Conservation (phyloP, 2,329 filamentous ascomycete species). For the Plectosphaerella cucumerina region DNA sequence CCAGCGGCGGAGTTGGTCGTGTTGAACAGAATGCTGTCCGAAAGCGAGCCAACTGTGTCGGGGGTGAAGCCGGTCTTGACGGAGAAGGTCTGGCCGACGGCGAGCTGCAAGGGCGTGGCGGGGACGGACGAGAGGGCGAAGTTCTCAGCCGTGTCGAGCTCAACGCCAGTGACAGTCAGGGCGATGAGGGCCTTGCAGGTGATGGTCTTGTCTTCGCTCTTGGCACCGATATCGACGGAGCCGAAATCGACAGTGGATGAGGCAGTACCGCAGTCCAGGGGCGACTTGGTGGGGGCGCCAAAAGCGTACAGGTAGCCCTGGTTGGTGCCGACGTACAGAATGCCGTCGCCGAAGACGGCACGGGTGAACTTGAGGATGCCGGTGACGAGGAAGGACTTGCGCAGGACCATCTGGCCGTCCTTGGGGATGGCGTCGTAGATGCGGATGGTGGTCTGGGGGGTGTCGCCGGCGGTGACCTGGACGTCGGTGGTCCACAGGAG, state of each 20-base stretch:
- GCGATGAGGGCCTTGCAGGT: slow-evolving; percentile 43
- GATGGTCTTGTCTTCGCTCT: slow-evolving; percentile 22
- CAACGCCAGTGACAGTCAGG: slow-evolving; percentile 34
- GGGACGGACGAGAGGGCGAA: slow-evolving; percentile 30
- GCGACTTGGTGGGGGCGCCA: slow-evolving; percentile 47
- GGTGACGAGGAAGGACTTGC: slow-evolving; percentile 45
- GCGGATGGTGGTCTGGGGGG: slow-evolving; percentile 37
- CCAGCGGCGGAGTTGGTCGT: slow-evolving; percentile 40
- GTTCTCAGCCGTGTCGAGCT: slow-evolving; percentile 25
- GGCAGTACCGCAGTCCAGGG: slow-evolving; percentile 45
- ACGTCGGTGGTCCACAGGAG: slow-evolving; percentile 53
- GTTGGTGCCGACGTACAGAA: slow-evolving; percentile 46
- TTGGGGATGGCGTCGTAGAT: slow-evolving; percentile 48
- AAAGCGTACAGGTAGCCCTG: slow-evolving; percentile 49
- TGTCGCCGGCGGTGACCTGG: slow-evolving; percentile 20
- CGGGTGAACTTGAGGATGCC: slow-evolving; percentile 52
- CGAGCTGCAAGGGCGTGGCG: slow-evolving; percentile 20
- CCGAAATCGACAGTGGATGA: slow-evolving; percentile 38
- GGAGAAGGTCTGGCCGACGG: slow-evolving; percentile 31
- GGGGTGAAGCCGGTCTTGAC: slow-evolving; percentile 43
- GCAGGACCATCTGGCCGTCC: slow-evolving; percentile 38
- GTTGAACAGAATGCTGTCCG: slow-evolving; percentile 39
- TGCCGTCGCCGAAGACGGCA: slow-evolving; percentile 52
- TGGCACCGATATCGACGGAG: slow-evolving; percentile 32
- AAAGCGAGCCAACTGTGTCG: slow-evolving; percentile 38